Percentiles rank a stretch among this genome's conserved stretches.
Evolutionary conservation across 495 filamentous ascomycete genomes (phyloP).

Genomic region (Penicillium paradoxum): DNA sequence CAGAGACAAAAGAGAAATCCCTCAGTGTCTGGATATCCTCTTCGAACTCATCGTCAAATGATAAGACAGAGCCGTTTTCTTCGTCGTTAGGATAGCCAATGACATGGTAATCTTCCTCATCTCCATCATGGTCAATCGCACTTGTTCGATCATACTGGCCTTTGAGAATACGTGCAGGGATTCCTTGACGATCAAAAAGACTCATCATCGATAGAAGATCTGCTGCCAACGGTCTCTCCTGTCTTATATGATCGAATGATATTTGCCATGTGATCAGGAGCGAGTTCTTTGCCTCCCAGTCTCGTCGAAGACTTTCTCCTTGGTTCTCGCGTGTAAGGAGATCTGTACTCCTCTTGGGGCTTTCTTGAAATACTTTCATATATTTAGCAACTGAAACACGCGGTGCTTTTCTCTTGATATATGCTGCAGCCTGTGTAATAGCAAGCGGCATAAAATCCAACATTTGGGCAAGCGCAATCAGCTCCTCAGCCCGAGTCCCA

Average conservation of each 20-base stretch:
- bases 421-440: conserved; percentile 11
- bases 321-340: no score
- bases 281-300: background rate
- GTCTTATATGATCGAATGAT: conserved; percentile 42
- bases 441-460: conserved; percentile 8
- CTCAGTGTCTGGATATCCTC: conserved; percentile 11
- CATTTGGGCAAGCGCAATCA: background rate
- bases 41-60: conserved; percentile 18
- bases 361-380: no score
- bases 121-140: no score
- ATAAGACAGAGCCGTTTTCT: no score
- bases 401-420: background rate
- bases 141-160: no score
- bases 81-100: no score
- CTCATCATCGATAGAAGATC: conserved; percentile 40
- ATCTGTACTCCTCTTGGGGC: no score
- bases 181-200: conserved; percentile 39
- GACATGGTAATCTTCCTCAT: no score
- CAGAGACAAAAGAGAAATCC: background rate
- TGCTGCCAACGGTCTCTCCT: conserved; percentile 22
- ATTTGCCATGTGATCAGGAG: conserved; percentile 35
- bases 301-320: no score
- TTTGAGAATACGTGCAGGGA: conserved; percentile 11
- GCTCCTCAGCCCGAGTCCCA: background rate
- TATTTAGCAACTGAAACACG: no score